Base-by-base conservation (phyloP, 345 rosid genomes). In the Eucalyptus curtisii region DNA sequence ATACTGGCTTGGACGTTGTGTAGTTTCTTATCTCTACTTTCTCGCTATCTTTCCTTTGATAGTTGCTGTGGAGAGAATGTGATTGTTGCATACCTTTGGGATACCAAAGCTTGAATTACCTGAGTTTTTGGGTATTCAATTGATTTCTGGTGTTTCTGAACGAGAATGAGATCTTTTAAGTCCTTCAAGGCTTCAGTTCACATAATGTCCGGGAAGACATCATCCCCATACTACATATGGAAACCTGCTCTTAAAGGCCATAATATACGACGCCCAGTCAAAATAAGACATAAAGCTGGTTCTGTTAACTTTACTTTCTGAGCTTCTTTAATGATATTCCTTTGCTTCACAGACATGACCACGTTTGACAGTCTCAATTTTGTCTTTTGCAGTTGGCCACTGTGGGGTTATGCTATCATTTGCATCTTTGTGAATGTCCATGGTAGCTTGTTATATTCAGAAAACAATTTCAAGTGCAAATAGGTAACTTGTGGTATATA, bases 351-450 rank as follows among this genome's bases (percentile, higher is more conserved):
- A 40, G 30, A 40, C 47, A 76, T 15, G 3, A 52, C 61, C 57
- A 22, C 45, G 5, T 31, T 47, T 86, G 87, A 85, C 17, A 37
- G 9, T 49, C 27, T 87, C 55, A 25, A n/a, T 42, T 76, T 87
- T 88, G 59, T 37, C 86, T 82, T 86, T 91, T 92, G 93, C 95
- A 97, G 99, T 93, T 95, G 97, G 97, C 97, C 95, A 22, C 98
- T 97, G 81, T 97, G 99, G 99, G 97, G 89, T 91, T 97, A 97
- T 92, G 95, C 99, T 49, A 95, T 97, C 79, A 66, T 93, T 64
- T 97, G 99, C 92, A 96, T 97, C 94, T 96, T 96, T 95, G 89
- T 95, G 90, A 97, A 97, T 87, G 90, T 96, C 91, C 98, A 97
- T 87, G 99, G 99, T 97, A 93, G 89, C 20, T 48, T 47, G 86